Evolutionary conservation across 2,329 filamentous ascomycete genomes (phyloP).

Genomic region (Aspergillus ochraceus): DNA sequence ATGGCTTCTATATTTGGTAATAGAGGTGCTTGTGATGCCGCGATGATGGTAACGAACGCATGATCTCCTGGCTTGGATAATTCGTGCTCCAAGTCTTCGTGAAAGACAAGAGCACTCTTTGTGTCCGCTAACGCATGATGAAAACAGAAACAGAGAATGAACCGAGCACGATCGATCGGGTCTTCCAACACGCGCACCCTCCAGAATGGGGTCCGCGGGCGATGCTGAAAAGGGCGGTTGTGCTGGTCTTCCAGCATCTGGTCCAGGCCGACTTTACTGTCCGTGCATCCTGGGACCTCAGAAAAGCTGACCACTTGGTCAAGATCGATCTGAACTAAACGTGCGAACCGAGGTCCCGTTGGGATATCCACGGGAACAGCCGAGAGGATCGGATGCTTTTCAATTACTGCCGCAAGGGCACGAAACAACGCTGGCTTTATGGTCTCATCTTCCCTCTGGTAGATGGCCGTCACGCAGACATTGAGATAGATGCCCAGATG

Average conservation of each 20-base stretch:
- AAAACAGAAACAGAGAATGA: background rate
- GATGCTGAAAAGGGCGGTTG: background rate
- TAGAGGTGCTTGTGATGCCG: background rate
- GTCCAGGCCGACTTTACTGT: background rate
- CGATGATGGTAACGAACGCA: background rate
- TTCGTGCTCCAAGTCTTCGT: background rate
- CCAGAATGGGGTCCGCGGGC: background rate
- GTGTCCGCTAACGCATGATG: background rate
- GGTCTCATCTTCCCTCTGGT: background rate
- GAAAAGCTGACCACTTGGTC: background rate
- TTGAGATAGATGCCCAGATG: background rate
- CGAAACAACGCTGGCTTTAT: background rate
- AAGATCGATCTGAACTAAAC: background rate
- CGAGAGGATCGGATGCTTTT: background rate
- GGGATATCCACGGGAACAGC: background rate
- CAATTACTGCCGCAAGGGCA: background rate
- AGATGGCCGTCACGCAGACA: background rate
- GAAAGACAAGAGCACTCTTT: background rate
- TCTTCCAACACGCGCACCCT: background rate
- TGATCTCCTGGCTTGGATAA: background rate
- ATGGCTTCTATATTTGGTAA: background rate
- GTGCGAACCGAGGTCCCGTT: background rate
- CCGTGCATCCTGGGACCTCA: background rate
- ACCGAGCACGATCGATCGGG: background rate
- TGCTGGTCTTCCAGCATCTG: background rate